These are phyloP conservation scores for Saururus chinensis DNA, from an alignment of 164 flowering plant species.

Conservation along the genomic window DNA sequence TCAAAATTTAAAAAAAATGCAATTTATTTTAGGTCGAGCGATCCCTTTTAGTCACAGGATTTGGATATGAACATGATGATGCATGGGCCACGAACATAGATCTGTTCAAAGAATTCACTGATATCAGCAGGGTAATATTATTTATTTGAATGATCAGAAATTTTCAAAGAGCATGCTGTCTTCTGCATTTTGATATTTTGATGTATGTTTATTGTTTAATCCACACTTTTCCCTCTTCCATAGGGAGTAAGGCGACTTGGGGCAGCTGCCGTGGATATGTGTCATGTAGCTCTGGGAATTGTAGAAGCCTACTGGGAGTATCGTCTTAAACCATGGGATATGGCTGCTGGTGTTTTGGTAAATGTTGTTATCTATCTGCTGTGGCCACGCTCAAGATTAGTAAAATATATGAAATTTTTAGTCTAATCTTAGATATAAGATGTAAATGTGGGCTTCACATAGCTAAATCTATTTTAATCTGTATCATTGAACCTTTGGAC, in stretches of 20 bases:
- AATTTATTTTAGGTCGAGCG: conserved; percentile 52
- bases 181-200: neutral
- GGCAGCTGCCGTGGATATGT: conserved; percentile 97
- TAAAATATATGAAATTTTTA: no score
- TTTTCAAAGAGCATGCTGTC: neutral
- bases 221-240: neutral
- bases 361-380: neutral
- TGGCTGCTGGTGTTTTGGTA: conserved; percentile 99
- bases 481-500: no score
- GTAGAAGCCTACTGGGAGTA: conserved; percentile 96
- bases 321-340: conserved; percentile 97
- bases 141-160: neutral
- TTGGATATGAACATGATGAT: conserved; percentile 97
- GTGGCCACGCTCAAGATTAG: no score
- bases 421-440: no score
- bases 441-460: no score
- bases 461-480: no score
- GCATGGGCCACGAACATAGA: conserved; percentile 87
- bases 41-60: conserved; percentile 93
- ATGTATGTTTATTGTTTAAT: neutral
- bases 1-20: neutral
- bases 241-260: conserved; percentile 97
- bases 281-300: conserved; percentile 93
- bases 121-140: conserved; percentile 67
- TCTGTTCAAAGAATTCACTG: conserved; percentile 85